Percentiles rank a stretch among this genome's conserved stretches.
Evolutionary conservation across 306 rosid genomes (phyloP).

Genomic region (Pyrus pyrifolia): DNA sequence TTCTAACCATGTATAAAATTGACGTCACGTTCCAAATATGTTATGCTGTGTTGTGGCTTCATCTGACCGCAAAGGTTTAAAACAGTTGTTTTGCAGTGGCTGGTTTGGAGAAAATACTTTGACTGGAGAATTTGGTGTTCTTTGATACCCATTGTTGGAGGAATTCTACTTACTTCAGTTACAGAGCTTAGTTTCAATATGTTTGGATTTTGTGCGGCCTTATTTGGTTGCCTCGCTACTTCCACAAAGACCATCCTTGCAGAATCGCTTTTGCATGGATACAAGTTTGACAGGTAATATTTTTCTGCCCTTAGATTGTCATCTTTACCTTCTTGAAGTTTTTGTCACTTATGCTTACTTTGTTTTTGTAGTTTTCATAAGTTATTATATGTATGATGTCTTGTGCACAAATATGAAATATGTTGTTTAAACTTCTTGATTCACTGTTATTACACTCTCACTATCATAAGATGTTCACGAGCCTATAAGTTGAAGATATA

Average conservation of each 20-base stretch:
- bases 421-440: not conserved
- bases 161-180: slow-evolving; percentile 91
- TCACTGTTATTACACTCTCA: not conserved
- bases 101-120: slow-evolving; percentile 88
- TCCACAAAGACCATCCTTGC: slow-evolving; percentile 97
- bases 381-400: not conserved
- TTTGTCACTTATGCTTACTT: not conserved
- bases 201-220: slow-evolving; percentile 95
- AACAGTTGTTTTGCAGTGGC: slow-evolving; percentile 88
- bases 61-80: slow-evolving; percentile 29
- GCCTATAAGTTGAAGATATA: not conserved
- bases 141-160: slow-evolving; percentile 95
- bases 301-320: not conserved
- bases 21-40: not conserved
- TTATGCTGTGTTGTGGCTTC: slow-evolving; percentile 1
- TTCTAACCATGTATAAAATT: not conserved
- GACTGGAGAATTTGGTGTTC: slow-evolving; percentile 94
- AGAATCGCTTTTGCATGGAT: slow-evolving; percentile 84
- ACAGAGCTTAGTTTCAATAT: slow-evolving; percentile 93
- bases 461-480: not conserved
- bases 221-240: slow-evolving; percentile 94
- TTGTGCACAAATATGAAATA: not conserved
- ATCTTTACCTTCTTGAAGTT: not conserved
- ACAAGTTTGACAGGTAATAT: slow-evolving; percentile 87
- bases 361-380: not conserved